Percentiles rank a stretch among this genome's conserved stretches.
phyloP scores from a whole-genome alignment of 331 rosid species.

The Erythrophleum ivorense region DNA sequence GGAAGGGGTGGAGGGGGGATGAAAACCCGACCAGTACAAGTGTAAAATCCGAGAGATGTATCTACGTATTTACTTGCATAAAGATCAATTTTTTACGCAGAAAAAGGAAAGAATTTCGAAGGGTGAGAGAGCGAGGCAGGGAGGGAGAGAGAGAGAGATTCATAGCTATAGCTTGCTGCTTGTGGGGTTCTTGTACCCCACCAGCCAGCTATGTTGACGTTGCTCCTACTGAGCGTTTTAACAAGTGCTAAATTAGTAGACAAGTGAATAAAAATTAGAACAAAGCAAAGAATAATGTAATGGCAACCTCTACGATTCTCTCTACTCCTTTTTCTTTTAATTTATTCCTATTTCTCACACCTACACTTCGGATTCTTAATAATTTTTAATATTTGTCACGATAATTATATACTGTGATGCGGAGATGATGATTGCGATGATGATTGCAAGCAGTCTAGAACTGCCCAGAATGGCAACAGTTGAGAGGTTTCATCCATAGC shows the following conservation, averaged over 20 bases:
- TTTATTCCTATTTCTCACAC: not conserved
- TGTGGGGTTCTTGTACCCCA: slow-evolving; percentile 57
- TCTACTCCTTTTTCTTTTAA: not conserved
- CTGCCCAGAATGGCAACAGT: slow-evolving; percentile 2
- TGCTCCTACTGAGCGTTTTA: slow-evolving; percentile 46
- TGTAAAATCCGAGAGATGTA: slow-evolving; percentile 22
- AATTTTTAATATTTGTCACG: not conserved
- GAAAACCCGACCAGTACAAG: slow-evolving; percentile 3
- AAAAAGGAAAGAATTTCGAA: slow-evolving; percentile 18
- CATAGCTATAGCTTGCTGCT: slow-evolving; percentile 25
- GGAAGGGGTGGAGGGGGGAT: not conserved
- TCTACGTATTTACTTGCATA: slow-evolving; percentile 9
- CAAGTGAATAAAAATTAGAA: not conserved
- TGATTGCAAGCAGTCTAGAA: slow-evolving; percentile 22
- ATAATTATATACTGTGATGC: not conserved
- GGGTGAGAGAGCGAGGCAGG: slow-evolving; percentile 4
- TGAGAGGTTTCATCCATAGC: slow-evolving; percentile 29
- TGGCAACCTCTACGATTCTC: slow-evolving; percentile 24
- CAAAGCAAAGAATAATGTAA: slow-evolving; percentile 31
- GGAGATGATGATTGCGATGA: slow-evolving; percentile 34
- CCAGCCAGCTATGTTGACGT: slow-evolving; percentile 77
- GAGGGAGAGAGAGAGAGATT: not conserved
- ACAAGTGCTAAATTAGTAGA: not conserved
- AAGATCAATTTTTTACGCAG: slow-evolving; percentile 24
- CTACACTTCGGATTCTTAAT: slow-evolving; percentile 34